Evolutionary conservation across 2,329 filamentous ascomycete species (phyloP).

Genomic region (Aureobasidium lini): DNA sequence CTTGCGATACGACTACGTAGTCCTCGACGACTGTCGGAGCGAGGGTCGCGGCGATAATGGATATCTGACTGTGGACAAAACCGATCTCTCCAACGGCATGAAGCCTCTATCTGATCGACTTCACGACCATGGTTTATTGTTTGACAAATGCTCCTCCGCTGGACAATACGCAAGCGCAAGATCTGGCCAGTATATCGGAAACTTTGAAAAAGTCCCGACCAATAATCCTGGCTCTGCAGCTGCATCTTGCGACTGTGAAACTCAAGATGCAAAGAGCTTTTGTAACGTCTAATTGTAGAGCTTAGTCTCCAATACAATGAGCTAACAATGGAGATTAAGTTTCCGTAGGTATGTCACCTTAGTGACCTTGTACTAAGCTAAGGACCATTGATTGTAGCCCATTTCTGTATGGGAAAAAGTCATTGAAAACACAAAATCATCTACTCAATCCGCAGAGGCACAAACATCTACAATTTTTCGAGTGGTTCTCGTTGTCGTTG

Average conservation of each 20-base stretch:
- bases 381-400: too few species aligned
- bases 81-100: constrained; percentile 42
- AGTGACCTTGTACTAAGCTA: too few species aligned
- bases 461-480: too few species aligned
- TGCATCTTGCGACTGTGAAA: constrained; percentile 44
- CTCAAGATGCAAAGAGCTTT: constrained; percentile 45
- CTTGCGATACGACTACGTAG: constrained; percentile 44
- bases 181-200: constrained; percentile 17
- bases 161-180: constrained; percentile 36
- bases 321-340: too few species aligned
- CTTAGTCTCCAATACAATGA: too few species aligned
- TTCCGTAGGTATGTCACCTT: too few species aligned
- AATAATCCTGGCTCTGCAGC: constrained; percentile 16
- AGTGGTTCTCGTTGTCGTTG: too few species aligned
- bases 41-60: constrained; percentile 38
- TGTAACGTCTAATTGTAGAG: too few species aligned
- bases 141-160: constrained; percentile 48
- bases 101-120: constrained; percentile 39
- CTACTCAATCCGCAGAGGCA: too few species aligned
- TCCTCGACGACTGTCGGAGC: constrained; percentile 49
- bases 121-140: constrained; percentile 42
- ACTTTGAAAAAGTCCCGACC: not conserved
- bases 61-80: constrained; percentile 34
- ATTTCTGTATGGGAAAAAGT: too few species aligned
- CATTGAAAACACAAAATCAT: too few species aligned